These are phyloP conservation scores for Panaeolus cyanescens DNA, from an alignment of 768 basidiomycete species.

Conservation along the genomic window DNA sequence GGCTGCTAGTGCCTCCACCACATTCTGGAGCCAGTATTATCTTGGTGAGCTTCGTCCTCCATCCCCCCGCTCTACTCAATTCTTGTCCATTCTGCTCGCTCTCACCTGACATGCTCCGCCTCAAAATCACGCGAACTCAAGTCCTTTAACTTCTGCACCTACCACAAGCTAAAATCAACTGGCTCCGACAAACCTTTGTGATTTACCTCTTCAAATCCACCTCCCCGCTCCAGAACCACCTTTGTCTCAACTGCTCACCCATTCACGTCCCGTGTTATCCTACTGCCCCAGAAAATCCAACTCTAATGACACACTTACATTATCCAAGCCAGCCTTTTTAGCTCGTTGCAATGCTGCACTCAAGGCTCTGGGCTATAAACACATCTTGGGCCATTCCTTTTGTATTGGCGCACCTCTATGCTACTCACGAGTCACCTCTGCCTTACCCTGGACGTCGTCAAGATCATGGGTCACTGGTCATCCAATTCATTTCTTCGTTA, in stretches of 20 bases:
- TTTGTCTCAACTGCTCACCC: slow-evolving; percentile 9
- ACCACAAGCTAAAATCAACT: slow-evolving; percentile 23
- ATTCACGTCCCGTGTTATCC: slow-evolving; percentile 14
- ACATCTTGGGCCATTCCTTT: slow-evolving; percentile 31
- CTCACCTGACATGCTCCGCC: too few relatives aligned
- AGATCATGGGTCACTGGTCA: too few relatives aligned
- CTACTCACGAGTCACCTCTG: slow-evolving; percentile 23
- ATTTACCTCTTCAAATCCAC: slow-evolving; percentile 20
- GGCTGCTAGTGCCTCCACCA: slow-evolving; percentile 16
- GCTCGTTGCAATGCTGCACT: slow-evolving; percentile 26
- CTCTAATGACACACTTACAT: neutral
- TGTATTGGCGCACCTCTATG: slow-evolving; percentile 36
- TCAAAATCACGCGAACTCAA: too few relatives aligned
- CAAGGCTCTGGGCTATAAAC: slow-evolving; percentile 11
- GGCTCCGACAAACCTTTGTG: slow-evolving; percentile 17
- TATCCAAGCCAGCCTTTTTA: slow-evolving; percentile 19
- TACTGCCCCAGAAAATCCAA: too few relatives aligned
- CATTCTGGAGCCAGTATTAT: slow-evolving; percentile 32
- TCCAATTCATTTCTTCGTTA: slow-evolving; percentile 34
- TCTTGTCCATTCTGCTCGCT: too few relatives aligned
- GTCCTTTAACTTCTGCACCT: too few relatives aligned
- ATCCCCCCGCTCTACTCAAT: too few relatives aligned
- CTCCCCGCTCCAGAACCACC: slow-evolving; percentile 12
- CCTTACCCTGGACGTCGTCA: slow-evolving; percentile 31
- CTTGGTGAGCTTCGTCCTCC: slow-evolving; percentile 35